A percentile compares a stretch with the other conserved stretches of the same genome.
Evolutionary conservation across 2,329 filamentous ascomycete genomes (phyloP).

Genomic region (Ceratocystis alfenasii): DNA sequence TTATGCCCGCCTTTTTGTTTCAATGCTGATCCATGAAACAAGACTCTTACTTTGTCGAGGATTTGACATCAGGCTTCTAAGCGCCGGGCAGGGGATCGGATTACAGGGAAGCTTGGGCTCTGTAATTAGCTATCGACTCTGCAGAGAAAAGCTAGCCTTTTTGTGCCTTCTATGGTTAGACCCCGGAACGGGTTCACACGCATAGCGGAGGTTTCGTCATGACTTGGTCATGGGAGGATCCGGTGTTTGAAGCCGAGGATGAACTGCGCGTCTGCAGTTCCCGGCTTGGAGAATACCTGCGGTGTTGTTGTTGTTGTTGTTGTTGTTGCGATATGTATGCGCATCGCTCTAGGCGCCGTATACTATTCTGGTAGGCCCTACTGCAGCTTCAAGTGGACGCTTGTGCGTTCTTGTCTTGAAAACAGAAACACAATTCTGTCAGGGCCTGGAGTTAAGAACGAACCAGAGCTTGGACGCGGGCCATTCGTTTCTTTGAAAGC

Average conservation of each 20-base stretch:
- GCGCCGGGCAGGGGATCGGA: slow-evolving; percentile 13
- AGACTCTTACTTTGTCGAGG: not conserved
- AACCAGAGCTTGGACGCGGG: no score
- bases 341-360: slow-evolving; percentile 7
- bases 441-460: no score
- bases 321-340: not conserved
- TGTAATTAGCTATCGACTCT: no score
- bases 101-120: not conserved
- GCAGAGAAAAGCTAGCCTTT: no score
- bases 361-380: slow-evolving; percentile 2
- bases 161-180: no score
- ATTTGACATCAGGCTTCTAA: not conserved
- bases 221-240: no score
- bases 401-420: not conserved
- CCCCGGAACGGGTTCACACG: no score
- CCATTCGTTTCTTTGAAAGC: no score
- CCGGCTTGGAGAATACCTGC: not conserved
- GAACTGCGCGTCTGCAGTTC: no score
- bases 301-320: not conserved
- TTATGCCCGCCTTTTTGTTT: not conserved
- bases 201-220: no score
- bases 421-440: no score
- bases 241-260: no score
- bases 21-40: not conserved
- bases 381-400: not conserved